Base-by-base conservation (phyloP, 1,284 basidiomycete species). In the Ganoderma leucocontextum region DNA sequence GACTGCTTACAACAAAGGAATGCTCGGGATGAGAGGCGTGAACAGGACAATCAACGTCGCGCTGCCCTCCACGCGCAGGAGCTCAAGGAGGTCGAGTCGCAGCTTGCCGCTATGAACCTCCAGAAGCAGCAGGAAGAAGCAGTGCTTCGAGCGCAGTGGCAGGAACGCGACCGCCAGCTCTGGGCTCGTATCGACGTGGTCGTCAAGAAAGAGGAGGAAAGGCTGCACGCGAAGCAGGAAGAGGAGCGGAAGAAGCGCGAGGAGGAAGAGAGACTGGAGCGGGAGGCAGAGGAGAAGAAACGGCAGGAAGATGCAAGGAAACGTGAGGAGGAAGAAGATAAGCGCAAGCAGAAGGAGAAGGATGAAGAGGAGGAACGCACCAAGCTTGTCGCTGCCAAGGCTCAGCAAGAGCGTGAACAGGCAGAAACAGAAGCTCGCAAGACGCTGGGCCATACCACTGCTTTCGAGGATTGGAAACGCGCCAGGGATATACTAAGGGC, bases 141-240 rank as follows among this genome's bases (percentile, higher is more conserved):
- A 47, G 75, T 75, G 62, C 75, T 91, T 41, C 78, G 80, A 39
- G 80, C 81, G 15, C 77, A 74, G 13, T 90, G 87, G 86, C 82
- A 83, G 70, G 80, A 81, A 64, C 85, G 90, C 41, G 86, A 90
- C 70, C 82, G 78, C 68, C 73, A 74, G 55, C 80, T 89, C 42
- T 89, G 88, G 82, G 83, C 87, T 25, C 82, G 87, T 9, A 86
- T 93, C 63, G 92, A 94, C 77, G 75, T 71, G 2, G 87, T 84
- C 2, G 93, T 94, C 70, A 85, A 86, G 73, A 49, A 80, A 6
- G 91, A 93, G 73, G 89, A 93, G 71, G 88, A 88, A n/a, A 90
- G 87, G 64, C 78, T 84, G 33, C 82, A 82, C 12, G 83, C 79
- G 68, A 82, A 79, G 62, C 71, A 88, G 62, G 89, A 89, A 66